Percentiles rank a stretch among this genome's conserved stretches.
Evolutionary conservation across 495 filamentous ascomycete species (phyloP).

Genomic region (Penicillium simplicissimum): DNA sequence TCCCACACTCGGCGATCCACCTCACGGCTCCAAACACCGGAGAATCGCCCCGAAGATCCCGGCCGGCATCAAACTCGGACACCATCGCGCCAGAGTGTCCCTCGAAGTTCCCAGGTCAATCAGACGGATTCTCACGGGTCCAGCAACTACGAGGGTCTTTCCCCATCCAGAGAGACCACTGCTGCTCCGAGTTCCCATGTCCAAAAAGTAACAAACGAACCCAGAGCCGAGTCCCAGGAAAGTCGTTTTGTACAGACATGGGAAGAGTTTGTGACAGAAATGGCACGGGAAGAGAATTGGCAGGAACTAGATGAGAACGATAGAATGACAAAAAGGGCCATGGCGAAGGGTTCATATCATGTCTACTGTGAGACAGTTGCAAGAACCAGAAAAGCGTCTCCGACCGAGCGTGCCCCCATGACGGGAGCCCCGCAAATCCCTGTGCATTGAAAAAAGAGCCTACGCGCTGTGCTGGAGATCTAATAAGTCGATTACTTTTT

Average conservation of each 20-base stretch:
- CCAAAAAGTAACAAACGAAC: too few relatives aligned
- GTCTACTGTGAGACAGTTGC: not conserved
- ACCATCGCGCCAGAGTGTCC: too few relatives aligned
- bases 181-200: too few relatives aligned
- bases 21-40: not conserved
- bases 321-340: not conserved
- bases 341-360: not conserved
- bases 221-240: too few relatives aligned
- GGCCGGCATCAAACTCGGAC: too few relatives aligned
- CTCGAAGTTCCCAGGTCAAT: too few relatives aligned
- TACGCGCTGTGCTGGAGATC: too few relatives aligned
- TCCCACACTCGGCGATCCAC: not conserved
- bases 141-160: too few relatives aligned
- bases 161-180: too few relatives aligned
- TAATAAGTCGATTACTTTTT: too few relatives aligned
- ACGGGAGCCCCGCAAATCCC: not conserved
- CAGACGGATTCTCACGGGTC: too few relatives aligned
- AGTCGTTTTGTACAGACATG: not conserved
- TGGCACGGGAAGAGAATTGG: not conserved
- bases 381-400: not conserved
- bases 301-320: not conserved
- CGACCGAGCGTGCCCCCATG: not conserved
- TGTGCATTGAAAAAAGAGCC: not conserved
- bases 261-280: not conserved
- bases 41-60: not conserved